Base-by-base conservation (phyloP, 176 grass and related monocot species). In the Ensete glaucum region DNA sequence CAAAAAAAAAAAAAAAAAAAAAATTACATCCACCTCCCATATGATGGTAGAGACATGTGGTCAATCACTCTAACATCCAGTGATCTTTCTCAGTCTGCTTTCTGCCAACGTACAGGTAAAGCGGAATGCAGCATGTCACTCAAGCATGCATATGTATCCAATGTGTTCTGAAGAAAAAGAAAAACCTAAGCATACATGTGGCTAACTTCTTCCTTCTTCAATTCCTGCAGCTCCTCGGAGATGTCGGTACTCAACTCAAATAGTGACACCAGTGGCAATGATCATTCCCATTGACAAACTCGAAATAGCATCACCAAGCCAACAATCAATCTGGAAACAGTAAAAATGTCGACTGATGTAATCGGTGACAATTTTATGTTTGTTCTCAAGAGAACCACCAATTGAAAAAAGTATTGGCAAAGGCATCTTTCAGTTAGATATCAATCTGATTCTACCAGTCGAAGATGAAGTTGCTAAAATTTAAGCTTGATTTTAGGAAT, bases 281-380 rank as follows among this genome's bases (percentile, higher is more conserved):
- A 9, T 97, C 83, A 54, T 97, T 90, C 2, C 77, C 94, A 68
- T 97, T 97, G 77, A 79, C 94, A 29, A 29, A 90, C 85, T 54
- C 29, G 68, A 82, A 97, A 93, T 43, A 97, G 82, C 94, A 93
- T 92, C 54, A 82, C 64, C 74, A 97, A 83, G 51, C 81, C 90
- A 50, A 83, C 79, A 13, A 73, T 72, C 52, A 97, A 82, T 57
- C 94, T 97, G 72, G 27, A 68, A 75, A 62, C n/a, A 11, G 50
- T 76, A 9, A 20, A 10, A 63, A 72, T 43, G 23, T n/a, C 22
- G 24, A 80, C 52, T 54, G 49, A 3, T 15, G 43, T 1, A 50
- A 52, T 64, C 57, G n/a, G 57, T 43, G 34, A 43, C 34, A 43
- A 43, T 43, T 43, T 43, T 43, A 43, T 43, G 3, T 43, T 43